A percentile compares a stretch with the other conserved stretches of the same genome.
These are phyloP conservation scores for Hamamelis virginiana DNA, from an alignment of 164 flowering plant species.

Conservation along the genomic window DNA sequence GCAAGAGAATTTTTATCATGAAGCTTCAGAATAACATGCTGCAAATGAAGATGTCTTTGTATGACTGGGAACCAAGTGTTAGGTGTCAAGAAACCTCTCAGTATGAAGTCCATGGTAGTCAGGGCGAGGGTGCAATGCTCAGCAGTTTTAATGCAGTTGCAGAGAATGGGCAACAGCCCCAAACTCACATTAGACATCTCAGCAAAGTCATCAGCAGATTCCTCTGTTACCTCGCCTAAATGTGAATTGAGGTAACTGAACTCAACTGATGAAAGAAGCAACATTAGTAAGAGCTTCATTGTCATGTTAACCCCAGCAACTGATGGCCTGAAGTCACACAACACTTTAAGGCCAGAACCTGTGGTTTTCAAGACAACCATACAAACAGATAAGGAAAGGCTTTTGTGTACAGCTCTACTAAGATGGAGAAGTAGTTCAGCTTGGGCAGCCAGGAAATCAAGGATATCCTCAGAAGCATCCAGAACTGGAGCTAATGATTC, in stretches of 20 bases:
- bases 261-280: conserved; percentile 55
- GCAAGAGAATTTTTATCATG: conserved; percentile 43
- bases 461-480: conserved; percentile 45
- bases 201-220: conserved; percentile 34
- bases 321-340: conserved; percentile 43
- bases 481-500: conserved; percentile 39
- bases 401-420: conserved; percentile 32
- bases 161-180: conserved; percentile 71
- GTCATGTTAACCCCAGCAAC: conserved; percentile 31
- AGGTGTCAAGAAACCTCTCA: conserved; percentile 51
- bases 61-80: conserved; percentile 81
- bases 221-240: conserved; percentile 15
- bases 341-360: conserved; percentile 52
- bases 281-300: conserved; percentile 45
- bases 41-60: conserved; percentile 62
- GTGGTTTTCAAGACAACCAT: conserved; percentile 49
- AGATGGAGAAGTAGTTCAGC: conserved; percentile 68
- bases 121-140: conserved; percentile 63
- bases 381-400: conserved; percentile 30
- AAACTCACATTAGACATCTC: conserved; percentile 53
- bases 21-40: conserved; percentile 52
- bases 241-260: conserved; percentile 21
- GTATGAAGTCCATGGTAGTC: conserved; percentile 54
- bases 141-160: conserved; percentile 40
- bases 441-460: conserved; percentile 57